Evolutionary conservation across 352 stramenopile species (phyloP).

Genomic region (Pythium rishiriense): DNA sequence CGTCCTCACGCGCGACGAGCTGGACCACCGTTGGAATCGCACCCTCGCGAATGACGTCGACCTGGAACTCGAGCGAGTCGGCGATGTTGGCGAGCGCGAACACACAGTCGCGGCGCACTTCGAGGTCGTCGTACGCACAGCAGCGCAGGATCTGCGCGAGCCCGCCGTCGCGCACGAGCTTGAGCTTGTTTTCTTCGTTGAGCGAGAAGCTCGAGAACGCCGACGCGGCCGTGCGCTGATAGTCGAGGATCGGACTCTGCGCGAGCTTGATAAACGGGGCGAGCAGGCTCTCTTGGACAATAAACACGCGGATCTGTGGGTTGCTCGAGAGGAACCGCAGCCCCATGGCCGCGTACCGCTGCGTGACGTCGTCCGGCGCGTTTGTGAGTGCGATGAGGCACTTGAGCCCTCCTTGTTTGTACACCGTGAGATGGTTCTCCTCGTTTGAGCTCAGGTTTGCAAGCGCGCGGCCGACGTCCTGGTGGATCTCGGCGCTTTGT

Average conservation of each 20-base stretch:
- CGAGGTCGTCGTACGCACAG: conserved; percentile 89
- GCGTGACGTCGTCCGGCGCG: conserved; percentile 88
- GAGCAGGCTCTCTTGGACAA: conserved; percentile 90
- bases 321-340: conserved; percentile 94
- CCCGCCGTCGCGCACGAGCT: conserved; percentile 92
- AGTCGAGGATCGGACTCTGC: conserved; percentile 88
- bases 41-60: conserved; percentile 88
- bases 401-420: conserved; percentile 91
- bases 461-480: conserved; percentile 91
- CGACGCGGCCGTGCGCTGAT: conserved; percentile 91
- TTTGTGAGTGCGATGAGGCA: conserved; percentile 90
- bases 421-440: conserved; percentile 92
- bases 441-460: conserved; percentile 95
- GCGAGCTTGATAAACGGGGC: conserved; percentile 92
- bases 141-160: conserved; percentile 90
- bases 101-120: conserved; percentile 90
- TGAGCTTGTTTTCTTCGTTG: conserved; percentile 93
- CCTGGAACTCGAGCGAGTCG: conserved; percentile 89
- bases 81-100: conserved; percentile 95
- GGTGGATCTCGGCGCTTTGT: conserved; percentile 92
- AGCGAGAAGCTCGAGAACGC: conserved; percentile 92
- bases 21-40: conserved; percentile 79
- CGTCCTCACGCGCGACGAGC: conserved; percentile 80
- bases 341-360: conserved; percentile 95
- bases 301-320: conserved; percentile 91